Evolutionary conservation across 225 moss, liverwort and hornwort genomes (phyloP).

Genomic region (Physcomitrium patens): DNA sequence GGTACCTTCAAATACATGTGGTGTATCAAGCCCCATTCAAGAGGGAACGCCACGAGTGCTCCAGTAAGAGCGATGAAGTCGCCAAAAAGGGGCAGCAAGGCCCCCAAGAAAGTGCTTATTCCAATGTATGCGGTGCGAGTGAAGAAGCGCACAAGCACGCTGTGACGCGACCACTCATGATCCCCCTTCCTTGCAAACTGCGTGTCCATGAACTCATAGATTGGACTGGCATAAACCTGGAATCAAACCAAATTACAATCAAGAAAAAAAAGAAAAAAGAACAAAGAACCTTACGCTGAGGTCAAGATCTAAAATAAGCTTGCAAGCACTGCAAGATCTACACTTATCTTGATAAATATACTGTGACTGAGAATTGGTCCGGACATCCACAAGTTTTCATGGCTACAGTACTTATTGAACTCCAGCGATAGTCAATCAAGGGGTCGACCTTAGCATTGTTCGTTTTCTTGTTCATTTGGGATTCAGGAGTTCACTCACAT

Average conservation of each 20-base stretch:
- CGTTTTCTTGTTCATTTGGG: not conserved
- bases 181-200: conserved; percentile 31
- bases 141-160: conserved; percentile 37
- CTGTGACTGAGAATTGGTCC: too few species aligned
- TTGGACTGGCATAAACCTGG: conserved; percentile 39
- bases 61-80: conserved; percentile 52
- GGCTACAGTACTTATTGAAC: too few species aligned
- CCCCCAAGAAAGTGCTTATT: conserved; percentile 46
- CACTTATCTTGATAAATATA: too few species aligned
- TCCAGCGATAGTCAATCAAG: not conserved
- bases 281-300: too few species aligned
- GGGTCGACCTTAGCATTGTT: not conserved
- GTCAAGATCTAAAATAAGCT: too few species aligned
- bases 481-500: conserved; percentile 24
- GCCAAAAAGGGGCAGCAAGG: conserved; percentile 61
- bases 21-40: conserved; percentile 39
- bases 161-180: conserved; percentile 38
- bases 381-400: too few species aligned
- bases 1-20: conserved; percentile 52
- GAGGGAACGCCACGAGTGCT: conserved; percentile 39
- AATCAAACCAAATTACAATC: not conserved
- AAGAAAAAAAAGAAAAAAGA: too few species aligned
- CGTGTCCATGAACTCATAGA: conserved; percentile 50
- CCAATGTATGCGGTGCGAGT: conserved; percentile 34
- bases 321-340: too few species aligned